Percentiles rank a stretch among this genome's conserved stretches.
Evolutionary conservation across 2,329 filamentous ascomycete species (phyloP).

Genomic region (Arthroderma uncinatum): DNA sequence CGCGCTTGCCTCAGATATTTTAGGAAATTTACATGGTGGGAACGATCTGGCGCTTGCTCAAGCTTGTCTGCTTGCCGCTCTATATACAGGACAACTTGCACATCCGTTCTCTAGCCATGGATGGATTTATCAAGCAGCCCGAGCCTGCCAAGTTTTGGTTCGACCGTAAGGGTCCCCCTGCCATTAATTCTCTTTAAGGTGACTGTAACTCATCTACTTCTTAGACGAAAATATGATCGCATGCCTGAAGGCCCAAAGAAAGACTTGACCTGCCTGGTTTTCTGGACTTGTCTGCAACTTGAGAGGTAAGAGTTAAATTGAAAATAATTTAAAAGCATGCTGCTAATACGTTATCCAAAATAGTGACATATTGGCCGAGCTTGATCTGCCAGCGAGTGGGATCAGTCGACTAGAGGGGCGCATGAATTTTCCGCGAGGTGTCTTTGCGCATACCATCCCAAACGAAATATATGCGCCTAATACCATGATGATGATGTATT

Average conservation of each 20-base stretch:
- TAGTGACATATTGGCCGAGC: slow-evolving; percentile 83
- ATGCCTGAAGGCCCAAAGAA: slow-evolving; percentile 28
- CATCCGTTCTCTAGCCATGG: slow-evolving; percentile 76
- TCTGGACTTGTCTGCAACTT: slow-evolving; percentile 87
- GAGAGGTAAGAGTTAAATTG: slow-evolving; percentile 52
- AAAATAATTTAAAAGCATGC: background rate
- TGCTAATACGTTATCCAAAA: background rate
- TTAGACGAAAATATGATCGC: slow-evolving; percentile 26
- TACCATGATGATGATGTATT: slow-evolving; percentile 44
- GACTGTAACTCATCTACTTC: slow-evolving; percentile 3
- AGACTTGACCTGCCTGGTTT: slow-evolving; percentile 63
- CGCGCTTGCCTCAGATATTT: slow-evolving; percentile 71
- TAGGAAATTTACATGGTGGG: slow-evolving; percentile 68
- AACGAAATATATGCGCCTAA: slow-evolving; percentile 26
- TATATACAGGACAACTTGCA: slow-evolving; percentile 82
- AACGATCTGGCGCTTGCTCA: slow-evolving; percentile 76
- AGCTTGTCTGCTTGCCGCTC: slow-evolving; percentile 67
- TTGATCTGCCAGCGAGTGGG: slow-evolving; percentile 53
- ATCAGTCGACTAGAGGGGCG: slow-evolving; percentile 46
- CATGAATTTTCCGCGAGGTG: slow-evolving; percentile 31
- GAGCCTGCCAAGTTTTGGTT: slow-evolving; percentile 59
- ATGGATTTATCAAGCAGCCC: slow-evolving; percentile 52
- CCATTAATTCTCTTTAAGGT: background rate
- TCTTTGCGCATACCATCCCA: slow-evolving; percentile 24
- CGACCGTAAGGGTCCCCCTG: slow-evolving; percentile 48